phyloP scores from a whole-genome alignment of 2,329 filamentous ascomycete genomes.

The Bipolaris victoriae region DNA sequence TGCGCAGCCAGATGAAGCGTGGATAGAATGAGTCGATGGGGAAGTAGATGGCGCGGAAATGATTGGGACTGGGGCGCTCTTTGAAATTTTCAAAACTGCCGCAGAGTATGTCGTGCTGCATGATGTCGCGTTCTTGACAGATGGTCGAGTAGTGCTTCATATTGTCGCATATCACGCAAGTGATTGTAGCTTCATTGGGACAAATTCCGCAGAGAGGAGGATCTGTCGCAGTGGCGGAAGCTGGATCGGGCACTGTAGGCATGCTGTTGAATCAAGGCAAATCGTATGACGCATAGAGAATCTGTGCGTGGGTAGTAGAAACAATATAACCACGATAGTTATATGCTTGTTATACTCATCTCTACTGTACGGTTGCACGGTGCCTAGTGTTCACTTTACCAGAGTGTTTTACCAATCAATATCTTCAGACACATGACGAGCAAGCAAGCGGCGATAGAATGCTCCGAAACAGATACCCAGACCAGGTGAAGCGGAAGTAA shows the following conservation, averaged over 20 bases:
- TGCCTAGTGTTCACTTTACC: too few relatives aligned
- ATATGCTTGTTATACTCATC: background rate
- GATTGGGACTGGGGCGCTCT: background rate
- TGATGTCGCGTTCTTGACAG: background rate
- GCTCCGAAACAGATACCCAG: background rate
- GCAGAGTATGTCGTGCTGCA: background rate
- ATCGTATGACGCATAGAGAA: too few relatives aligned
- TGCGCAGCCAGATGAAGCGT: constrained; percentile 6
- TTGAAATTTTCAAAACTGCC: background rate
- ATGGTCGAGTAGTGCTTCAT: background rate
- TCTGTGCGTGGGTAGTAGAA: background rate
- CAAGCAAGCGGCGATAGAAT: background rate
- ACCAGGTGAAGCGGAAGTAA: background rate
- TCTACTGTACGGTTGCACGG: too few relatives aligned
- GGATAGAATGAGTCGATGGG: background rate
- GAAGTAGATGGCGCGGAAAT: constrained; percentile 1
- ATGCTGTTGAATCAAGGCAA: background rate
- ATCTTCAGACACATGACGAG: background rate
- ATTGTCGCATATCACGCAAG: background rate
- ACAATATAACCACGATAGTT: background rate
- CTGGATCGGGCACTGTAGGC: background rate
- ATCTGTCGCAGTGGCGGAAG: background rate
- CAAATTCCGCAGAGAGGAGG: background rate
- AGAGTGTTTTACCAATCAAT: too few relatives aligned
- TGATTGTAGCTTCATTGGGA: background rate